These are phyloP conservation scores for Camellia oleifera DNA, from an alignment of 179 eudicot species.

Conservation along the genomic window DNA sequence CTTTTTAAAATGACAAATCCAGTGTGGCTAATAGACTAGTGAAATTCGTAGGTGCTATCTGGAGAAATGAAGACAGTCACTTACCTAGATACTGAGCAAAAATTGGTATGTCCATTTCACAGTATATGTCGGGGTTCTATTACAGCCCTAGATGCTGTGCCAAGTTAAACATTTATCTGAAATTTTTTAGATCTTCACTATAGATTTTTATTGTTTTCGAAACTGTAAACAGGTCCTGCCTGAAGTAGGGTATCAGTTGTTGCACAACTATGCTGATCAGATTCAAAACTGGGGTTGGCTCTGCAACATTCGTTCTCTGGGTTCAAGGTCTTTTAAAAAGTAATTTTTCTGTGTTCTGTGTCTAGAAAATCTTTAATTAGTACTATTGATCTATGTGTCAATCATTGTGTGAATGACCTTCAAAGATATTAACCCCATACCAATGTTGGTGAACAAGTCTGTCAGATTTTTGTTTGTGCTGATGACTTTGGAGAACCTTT, in stretches of 20 bases:
- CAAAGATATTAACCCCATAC: background rate
- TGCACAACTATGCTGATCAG: conserved; percentile 76
- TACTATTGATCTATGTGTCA: background rate
- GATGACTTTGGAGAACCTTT: too few species aligned
- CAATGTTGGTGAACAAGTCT: background rate
- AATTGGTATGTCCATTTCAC: conserved; percentile 52
- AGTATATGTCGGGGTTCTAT: background rate
- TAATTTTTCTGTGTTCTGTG: conserved; percentile 24
- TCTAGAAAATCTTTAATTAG: conserved; percentile 24
- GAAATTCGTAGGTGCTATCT: conserved; percentile 60
- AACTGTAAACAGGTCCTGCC: conserved; percentile 65
- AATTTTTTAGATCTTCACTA: background rate
- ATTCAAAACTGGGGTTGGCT: conserved; percentile 95
- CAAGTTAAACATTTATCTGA: conserved; percentile 28
- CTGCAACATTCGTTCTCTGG: conserved; percentile 68
- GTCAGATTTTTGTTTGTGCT: too few species aligned
- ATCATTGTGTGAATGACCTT: background rate
- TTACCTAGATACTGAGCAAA: conserved; percentile 75
- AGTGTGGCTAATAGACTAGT: conserved; percentile 15
- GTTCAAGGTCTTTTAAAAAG: conserved; percentile 68
- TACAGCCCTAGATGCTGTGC: background rate
- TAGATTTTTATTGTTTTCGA: conserved; percentile 15
- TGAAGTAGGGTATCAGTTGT: conserved; percentile 74
- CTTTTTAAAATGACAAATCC: background rate
- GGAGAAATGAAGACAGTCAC: conserved; percentile 74